Evolutionary conservation across 2,329 filamentous ascomycete genomes (phyloP).

Genomic region (Rachicladosporium sp.): DNA sequence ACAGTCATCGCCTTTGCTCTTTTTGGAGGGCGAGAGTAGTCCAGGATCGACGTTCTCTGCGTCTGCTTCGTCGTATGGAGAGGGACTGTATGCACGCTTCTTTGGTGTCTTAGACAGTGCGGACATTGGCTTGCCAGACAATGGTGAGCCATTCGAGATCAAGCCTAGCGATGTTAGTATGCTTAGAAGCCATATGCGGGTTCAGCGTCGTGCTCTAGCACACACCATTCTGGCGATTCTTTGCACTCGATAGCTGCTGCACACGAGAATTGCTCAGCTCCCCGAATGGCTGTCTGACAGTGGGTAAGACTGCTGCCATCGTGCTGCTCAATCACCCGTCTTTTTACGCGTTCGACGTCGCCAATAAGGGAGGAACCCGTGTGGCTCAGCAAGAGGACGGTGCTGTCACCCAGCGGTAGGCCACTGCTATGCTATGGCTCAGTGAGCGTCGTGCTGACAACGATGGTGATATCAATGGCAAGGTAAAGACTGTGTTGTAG

Average conservation of each 20-base stretch:
- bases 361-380: no score
- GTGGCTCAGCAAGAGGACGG: no score
- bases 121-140: conserved; percentile 15
- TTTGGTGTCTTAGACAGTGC: conserved; percentile 21
- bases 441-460: no score
- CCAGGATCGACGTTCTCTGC: conserved; percentile 48
- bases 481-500: no score
- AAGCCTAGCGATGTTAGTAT: not conserved
- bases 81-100: conserved; percentile 35
- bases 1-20: conserved; percentile 32
- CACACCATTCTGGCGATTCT: conserved; percentile 60
- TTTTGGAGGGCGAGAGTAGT: conserved; percentile 40
- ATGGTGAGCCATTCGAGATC: conserved; percentile 8
- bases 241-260: conserved; percentile 59
- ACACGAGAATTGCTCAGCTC: conserved; percentile 57
- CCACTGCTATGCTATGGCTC: no score
- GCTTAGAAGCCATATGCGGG: no score
- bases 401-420: no score
- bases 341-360: no score
- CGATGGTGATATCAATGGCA: no score
- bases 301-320: conserved; percentile 20
- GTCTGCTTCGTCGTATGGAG: conserved; percentile 36
- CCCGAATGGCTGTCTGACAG: conserved; percentile 59
- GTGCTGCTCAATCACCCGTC: not conserved
- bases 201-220: not conserved